Evolutionary conservation across 2,329 filamentous ascomycete species (phyloP).

Genomic region (Chrysosporium queenslandicum): DNA sequence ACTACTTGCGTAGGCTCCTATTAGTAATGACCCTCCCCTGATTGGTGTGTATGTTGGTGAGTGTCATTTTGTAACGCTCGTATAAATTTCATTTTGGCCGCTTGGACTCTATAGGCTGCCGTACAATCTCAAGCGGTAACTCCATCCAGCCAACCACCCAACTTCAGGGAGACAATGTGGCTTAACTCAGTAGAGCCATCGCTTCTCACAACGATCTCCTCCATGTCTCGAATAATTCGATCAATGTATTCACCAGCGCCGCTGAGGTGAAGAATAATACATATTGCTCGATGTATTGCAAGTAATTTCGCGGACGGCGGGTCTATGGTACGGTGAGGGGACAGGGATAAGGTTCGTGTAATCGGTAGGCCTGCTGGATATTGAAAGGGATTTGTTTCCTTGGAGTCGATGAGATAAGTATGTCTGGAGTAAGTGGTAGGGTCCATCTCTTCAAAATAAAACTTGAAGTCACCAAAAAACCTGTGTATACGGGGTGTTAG

Average conservation of each 20-base stretch:
- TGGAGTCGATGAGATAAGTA: slow-evolving; percentile 4
- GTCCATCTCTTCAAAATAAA: background rate
- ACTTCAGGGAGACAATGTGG: background rate
- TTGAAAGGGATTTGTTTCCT: background rate
- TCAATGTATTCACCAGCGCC: slow-evolving; percentile 19
- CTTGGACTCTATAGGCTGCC: too few species aligned
- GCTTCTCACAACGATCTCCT: slow-evolving; percentile 19
- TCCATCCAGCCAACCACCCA: background rate
- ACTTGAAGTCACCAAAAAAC: background rate
- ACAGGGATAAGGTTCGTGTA: slow-evolving; percentile 7
- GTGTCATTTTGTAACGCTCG: too few species aligned
- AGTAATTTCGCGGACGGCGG: slow-evolving; percentile 20
- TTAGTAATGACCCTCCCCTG: too few species aligned
- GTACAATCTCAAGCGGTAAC: background rate
- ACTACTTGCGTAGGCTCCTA: too few species aligned
- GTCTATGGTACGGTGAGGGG: slow-evolving; percentile 22
- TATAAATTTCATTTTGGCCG: too few species aligned
- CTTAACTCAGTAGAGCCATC: background rate
- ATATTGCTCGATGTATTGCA: slow-evolving; percentile 17
- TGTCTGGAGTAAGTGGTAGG: background rate
- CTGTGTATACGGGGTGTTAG: background rate
- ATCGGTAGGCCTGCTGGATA: background rate
- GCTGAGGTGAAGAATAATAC: slow-evolving; percentile 19
- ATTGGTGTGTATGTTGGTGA: too few species aligned
- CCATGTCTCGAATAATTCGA: slow-evolving; percentile 19